Conservation (phyloP, 305 asterid genomes). For the Fraxinus albicans region DNA sequence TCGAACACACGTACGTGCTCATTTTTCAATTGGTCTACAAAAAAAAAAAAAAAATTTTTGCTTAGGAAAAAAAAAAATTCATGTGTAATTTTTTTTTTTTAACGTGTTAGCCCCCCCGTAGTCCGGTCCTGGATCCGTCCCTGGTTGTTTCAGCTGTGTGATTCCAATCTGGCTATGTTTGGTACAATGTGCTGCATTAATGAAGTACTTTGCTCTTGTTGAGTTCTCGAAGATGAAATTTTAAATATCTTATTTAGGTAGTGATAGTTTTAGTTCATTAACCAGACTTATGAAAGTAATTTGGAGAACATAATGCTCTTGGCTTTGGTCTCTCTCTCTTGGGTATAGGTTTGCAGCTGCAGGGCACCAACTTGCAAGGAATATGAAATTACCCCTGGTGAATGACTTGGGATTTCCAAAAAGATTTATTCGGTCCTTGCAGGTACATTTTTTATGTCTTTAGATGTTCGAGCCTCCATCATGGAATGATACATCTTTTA, state of each 20-base stretch:
- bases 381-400: conserved; percentile 47
- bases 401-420: conserved; percentile 68
- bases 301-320: background rate
- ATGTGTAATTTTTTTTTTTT: too few relatives aligned
- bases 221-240: background rate
- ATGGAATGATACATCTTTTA: background rate
- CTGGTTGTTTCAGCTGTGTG: background rate
- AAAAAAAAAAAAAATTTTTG: too few relatives aligned
- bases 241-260: background rate
- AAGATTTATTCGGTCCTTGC: conserved; percentile 53
- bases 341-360: conserved; percentile 39
- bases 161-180: background rate
- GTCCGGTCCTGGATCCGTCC: too few relatives aligned
- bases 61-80: too few relatives aligned
- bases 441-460: conserved; percentile 35
- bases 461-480: background rate
- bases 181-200: background rate
- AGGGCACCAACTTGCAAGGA: conserved; percentile 33
- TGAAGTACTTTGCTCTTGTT: background rate
- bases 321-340: background rate
- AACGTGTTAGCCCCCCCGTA: too few relatives aligned
- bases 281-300: background rate
- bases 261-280: background rate
- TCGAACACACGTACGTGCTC: too few relatives aligned
- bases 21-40: too few relatives aligned